Conservation (phyloP, 495 filamentous ascomycete genomes). For the Lasiosphaeria hispida region DNA sequence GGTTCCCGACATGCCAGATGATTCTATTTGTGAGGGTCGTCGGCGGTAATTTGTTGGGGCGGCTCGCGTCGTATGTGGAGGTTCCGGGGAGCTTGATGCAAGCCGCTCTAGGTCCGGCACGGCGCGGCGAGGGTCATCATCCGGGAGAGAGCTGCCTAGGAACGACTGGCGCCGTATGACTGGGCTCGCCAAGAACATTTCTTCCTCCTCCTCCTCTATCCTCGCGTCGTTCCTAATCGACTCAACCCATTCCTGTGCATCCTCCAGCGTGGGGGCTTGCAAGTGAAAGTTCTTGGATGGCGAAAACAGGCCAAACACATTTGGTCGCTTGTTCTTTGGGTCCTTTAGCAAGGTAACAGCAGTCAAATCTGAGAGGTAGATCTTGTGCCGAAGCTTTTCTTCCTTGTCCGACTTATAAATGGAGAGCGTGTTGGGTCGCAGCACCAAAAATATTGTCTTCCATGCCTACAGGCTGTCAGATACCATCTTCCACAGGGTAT, state of each 20-base stretch:
- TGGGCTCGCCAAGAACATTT: constrained; percentile 68
- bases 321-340: constrained; percentile 71
- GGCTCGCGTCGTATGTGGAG: constrained; percentile 38
- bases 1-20: constrained; percentile 69
- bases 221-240: constrained; percentile 75
- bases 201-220: constrained; percentile 81
- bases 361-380: constrained; percentile 85
- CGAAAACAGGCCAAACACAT: constrained; percentile 92
- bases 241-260: constrained; percentile 84
- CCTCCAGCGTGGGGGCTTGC: constrained; percentile 65
- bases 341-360: constrained; percentile 86
- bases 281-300: constrained; percentile 89
- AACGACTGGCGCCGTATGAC: constrained; percentile 40
- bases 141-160: constrained; percentile 6
- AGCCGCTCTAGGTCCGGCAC: constrained; percentile 34
- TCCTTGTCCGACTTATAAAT: constrained; percentile 93
- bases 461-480: constrained; percentile 58
- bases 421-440: constrained; percentile 89
- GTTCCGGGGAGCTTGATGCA: constrained; percentile 66
- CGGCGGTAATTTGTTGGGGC: constrained; percentile 33
- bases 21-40: constrained; percentile 62
- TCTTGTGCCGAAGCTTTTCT: constrained; percentile 80
- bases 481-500: not conserved
- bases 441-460: constrained; percentile 86
- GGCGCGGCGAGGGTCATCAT: constrained; percentile 1